Evolutionary conservation across 176 grass and related monocot species (phyloP), one percentile per base, ranked within the genome.

Genomic region (Olyra latifolia): DNA sequence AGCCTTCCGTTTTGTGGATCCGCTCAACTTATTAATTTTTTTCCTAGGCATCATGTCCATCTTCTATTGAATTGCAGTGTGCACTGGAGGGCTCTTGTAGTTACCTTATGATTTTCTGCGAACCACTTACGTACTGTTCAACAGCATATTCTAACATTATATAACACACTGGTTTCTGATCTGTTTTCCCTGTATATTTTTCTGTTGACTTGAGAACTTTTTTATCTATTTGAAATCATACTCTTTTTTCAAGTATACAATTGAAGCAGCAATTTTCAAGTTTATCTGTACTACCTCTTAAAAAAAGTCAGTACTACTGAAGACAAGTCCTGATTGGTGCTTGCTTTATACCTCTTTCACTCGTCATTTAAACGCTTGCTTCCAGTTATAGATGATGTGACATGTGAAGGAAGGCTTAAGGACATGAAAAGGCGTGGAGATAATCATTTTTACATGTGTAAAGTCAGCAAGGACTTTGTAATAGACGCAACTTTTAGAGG

Each of bases 401-500:
- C 72, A 43, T 95, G 83, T 56, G 74, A 83, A 87, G 81, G 91
- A 77, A 95, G 95, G 81, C 90, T 98, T 43, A 67, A 71, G 84
- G 88, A 95, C 43, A 95, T 98, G 87, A 95, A 80, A 74, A 72
- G 54, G 52, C 83, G 92, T 71, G 30, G 86, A 40, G 92, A 98
- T 87, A 30, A 77, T 35, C 93, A 95, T 73, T 91, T 95, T 60
- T 98, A 98, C 83, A 91, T 98, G 95, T 98, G 92, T 76, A 89
- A 91, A 83, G 87, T 98, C 65, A 42, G 65, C 80, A 95, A 98
- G 48, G 90, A 95, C 74, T 98, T 95, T 66, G 90, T 89, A 83
- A 98, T 98, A 67, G 95, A 98, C 84, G 90, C 92, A 80, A 98
- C 92, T 46, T 95, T 91, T 66, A 93, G 76, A 84, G 92, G 95